These are phyloP conservation scores for Populus trichocarpa DNA, from an alignment of 441 rosid species.

Conservation along the genomic window DNA sequence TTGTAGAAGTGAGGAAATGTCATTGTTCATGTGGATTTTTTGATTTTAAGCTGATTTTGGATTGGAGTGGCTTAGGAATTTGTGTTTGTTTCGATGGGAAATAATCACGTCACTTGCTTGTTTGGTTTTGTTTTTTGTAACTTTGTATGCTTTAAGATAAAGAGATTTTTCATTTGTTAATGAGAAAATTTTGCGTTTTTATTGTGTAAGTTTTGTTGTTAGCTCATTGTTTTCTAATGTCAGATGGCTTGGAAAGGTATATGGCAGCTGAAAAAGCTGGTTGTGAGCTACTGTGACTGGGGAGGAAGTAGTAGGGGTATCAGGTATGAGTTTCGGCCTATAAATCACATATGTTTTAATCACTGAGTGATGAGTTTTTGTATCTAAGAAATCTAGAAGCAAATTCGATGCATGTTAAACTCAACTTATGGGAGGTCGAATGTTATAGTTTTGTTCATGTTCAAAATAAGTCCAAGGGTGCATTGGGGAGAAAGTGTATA, in stretches of 20 bases:
- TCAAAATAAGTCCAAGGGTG: neutral
- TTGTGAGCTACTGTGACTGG: conserved; percentile 84
- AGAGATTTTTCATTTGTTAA: neutral
- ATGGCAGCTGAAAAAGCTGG: conserved; percentile 82
- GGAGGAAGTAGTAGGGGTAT: conserved; percentile 95
- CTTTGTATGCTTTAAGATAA: too few species aligned
- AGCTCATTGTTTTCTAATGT: neutral
- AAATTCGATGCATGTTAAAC: neutral
- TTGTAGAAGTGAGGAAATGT: too few species aligned
- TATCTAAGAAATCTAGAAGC: neutral
- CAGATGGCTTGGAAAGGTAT: conserved; percentile 77
- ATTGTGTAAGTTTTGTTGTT: neutral
- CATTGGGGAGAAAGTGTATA: neutral
- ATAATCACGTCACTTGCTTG: neutral
- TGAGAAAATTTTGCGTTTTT: neutral
- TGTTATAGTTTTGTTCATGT: too few species aligned
- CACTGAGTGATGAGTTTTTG: neutral
- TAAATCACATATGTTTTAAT: neutral
- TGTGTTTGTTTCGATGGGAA: neutral
- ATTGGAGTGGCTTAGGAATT: neutral
- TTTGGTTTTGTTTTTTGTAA: neutral
- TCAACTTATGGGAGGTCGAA: neutral
- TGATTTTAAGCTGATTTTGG: too few species aligned
- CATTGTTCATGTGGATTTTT: too few species aligned
- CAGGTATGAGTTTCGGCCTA: conserved; percentile 37